Evolutionary conservation across 2,329 filamentous ascomycete species (phyloP).

Genomic region (Davidsoniella neocaledoniae): DNA sequence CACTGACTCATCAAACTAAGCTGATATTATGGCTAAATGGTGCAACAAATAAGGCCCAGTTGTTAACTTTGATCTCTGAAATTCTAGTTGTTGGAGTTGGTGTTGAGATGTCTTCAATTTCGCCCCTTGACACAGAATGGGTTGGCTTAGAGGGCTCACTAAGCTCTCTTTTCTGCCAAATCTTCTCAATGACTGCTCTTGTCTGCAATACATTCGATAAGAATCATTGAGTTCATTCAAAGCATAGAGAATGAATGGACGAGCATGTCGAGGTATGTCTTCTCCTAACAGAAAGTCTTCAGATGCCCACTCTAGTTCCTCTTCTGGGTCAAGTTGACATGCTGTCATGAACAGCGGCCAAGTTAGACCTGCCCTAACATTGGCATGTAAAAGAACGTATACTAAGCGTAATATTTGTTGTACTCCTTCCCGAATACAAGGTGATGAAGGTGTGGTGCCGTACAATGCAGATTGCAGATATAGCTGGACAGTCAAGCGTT

Average conservation of each 20-base stretch:
- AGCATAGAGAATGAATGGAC: conserved; percentile 22
- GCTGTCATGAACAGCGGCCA: conserved; percentile 28
- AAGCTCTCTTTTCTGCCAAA: conserved; percentile 26
- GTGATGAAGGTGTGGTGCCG: conserved; percentile 23
- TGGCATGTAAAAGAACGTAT: conserved; percentile 19
- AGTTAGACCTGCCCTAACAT: conserved; percentile 20
- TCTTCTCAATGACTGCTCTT: conserved; percentile 26
- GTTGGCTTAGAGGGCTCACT: conserved; percentile 6
- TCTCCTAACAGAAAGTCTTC: conserved; percentile 13
- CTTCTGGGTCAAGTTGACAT: conserved; percentile 22
- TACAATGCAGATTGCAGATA: conserved; percentile 27
- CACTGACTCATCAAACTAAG: conserved; percentile 18
- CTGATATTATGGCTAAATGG: conserved; percentile 26
- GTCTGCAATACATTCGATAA: conserved; percentile 24
- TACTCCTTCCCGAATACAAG: conserved; percentile 15
- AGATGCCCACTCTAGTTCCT: conserved; percentile 19
- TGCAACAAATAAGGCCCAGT: conserved; percentile 26
- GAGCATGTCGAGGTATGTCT: conserved; percentile 17
- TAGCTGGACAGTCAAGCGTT: conserved; percentile 24
- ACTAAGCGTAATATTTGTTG: conserved; percentile 21
- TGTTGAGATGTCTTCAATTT: neutral
- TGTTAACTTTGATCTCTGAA: conserved; percentile 16
- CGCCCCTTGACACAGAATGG: neutral
- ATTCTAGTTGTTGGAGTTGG: conserved; percentile 7
- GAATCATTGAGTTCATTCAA: conserved; percentile 22